Conservation (phyloP, 352 stramenopile species). For the Globisporangium barbulae region DNA sequence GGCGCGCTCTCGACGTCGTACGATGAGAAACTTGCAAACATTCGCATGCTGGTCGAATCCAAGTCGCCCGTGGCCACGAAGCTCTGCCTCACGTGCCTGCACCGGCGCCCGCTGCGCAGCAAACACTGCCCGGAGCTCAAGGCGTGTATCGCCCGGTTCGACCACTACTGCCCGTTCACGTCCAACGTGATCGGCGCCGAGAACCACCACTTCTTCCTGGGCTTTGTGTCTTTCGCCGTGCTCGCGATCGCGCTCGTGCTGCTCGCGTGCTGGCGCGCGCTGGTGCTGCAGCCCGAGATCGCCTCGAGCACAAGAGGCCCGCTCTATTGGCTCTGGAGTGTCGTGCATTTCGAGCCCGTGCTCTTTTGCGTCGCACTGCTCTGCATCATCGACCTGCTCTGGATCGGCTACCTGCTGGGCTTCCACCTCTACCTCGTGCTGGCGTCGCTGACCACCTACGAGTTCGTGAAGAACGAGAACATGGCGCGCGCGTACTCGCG, state of each 20-base stretch:
- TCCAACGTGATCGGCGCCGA: conserved; percentile 93
- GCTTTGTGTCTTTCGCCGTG: conserved; percentile 85
- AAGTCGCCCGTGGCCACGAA: conserved; percentile 73
- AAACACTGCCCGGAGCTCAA: conserved; percentile 81
- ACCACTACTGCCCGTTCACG: conserved; percentile 86
- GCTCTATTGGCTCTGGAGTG: conserved; percentile 36
- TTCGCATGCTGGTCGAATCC: conserved; percentile 62
- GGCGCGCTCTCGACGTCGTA: conserved; percentile 68
- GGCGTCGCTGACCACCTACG: conserved; percentile 69
- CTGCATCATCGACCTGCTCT: conserved; percentile 50
- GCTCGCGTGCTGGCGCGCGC: conserved; percentile 40
- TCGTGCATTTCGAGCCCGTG: conserved; percentile 60
- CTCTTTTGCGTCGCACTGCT: conserved; percentile 53
- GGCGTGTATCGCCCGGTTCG: conserved; percentile 77
- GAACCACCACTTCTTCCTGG: conserved; percentile 94
- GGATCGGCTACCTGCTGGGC: conserved; percentile 72
- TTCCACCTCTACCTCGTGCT: conserved; percentile 67
- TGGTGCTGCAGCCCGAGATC: conserved; percentile 16
- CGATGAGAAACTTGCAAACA: conserved; percentile 66
- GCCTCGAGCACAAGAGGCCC: conserved; percentile 18
- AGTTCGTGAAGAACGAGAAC: conserved; percentile 73
- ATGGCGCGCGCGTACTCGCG: conserved; percentile 50
- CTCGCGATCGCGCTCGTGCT: conserved; percentile 52
- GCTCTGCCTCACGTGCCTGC: conserved; percentile 74
- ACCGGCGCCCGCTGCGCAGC: conserved; percentile 66